phyloP scores from a whole-genome alignment of 208 protist species.

The Porcisia hertigi region DNA sequence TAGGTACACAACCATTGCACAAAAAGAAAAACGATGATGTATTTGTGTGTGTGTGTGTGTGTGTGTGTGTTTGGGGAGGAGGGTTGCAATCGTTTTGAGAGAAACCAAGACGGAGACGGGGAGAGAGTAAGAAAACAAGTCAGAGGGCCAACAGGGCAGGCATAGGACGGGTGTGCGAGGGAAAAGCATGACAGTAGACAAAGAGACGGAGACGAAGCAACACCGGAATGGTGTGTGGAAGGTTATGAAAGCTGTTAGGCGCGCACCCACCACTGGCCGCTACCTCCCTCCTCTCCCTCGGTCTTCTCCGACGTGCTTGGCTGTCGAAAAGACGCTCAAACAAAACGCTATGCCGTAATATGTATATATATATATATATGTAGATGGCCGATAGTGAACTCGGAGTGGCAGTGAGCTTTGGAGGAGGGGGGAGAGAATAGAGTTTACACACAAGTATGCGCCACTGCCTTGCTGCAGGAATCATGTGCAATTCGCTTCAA shows the following conservation, averaged over 20 bases:
- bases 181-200: background rate
- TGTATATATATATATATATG: no score
- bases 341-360: no score
- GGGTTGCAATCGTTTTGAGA: background rate
- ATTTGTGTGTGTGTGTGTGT: conserved; percentile 2
- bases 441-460: background rate
- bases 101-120: background rate
- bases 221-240: background rate
- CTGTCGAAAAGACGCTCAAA: no score
- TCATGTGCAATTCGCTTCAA: background rate
- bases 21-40: background rate
- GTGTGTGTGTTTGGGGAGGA: background rate
- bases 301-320: no score
- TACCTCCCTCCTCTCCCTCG: no score
- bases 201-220: background rate
- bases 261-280: no score
- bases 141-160: background rate
- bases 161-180: background rate
- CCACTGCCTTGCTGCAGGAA: background rate
- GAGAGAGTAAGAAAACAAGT: background rate
- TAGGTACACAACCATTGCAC: background rate
- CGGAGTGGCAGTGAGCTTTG: background rate
- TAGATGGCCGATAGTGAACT: background rate
- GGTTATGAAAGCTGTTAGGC: no score
- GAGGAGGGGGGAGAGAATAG: background rate